phyloP scores from a whole-genome alignment of 768 basidiomycete species.

The Xanthoconium stramineum region DNA sequence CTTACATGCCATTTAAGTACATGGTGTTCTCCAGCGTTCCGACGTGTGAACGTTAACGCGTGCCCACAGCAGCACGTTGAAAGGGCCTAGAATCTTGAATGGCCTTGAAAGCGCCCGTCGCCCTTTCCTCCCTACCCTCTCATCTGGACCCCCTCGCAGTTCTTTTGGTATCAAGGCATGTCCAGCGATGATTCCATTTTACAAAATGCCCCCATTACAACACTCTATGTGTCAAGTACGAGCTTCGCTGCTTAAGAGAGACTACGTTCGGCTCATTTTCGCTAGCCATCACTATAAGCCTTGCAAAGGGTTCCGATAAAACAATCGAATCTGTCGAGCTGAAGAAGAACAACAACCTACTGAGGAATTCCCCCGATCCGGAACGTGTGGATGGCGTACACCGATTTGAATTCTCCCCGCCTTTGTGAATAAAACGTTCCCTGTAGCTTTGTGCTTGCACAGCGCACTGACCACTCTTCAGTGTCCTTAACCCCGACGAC shows the following conservation, averaged over 20 bases:
- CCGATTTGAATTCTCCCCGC: neutral
- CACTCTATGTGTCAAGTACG: slow-evolving; percentile 5
- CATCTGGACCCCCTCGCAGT: neutral
- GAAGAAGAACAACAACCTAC: neutral
- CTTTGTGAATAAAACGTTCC: slow-evolving; percentile 12
- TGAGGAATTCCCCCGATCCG: neutral
- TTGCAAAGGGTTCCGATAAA: slow-evolving; percentile 7
- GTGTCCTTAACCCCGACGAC: slow-evolving; percentile 1
- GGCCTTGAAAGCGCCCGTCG: neutral
- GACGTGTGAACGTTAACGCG: no score
- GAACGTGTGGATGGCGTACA: neutral
- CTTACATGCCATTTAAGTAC: no score
- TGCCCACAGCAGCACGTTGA: no score
- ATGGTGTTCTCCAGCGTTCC: no score
- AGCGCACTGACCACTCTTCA: neutral
- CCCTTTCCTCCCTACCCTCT: neutral
- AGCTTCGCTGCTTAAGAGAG: neutral
- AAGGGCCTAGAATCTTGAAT: neutral
- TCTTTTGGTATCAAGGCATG: neutral
- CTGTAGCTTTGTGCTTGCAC: neutral
- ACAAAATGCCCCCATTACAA: neutral
- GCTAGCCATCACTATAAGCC: slow-evolving; percentile 1
- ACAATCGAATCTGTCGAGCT: slow-evolving; percentile 4
- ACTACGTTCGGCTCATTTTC: neutral
- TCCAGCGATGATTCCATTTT: neutral